Evolutionary conservation across 202 grass and related monocot genomes (phyloP).

Genomic region (Digitaria exilis): DNA sequence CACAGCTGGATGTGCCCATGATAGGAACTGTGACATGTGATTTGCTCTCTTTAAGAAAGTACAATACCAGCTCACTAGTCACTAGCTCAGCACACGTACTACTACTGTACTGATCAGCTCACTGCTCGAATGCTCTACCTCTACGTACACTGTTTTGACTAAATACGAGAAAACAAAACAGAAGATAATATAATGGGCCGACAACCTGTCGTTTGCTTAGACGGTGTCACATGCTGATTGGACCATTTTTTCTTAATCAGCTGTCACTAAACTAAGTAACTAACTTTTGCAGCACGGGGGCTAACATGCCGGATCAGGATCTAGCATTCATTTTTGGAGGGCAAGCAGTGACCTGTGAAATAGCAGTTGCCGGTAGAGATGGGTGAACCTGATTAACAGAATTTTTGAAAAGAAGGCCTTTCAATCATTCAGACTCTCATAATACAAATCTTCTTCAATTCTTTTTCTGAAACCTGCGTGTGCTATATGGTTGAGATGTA

Average conservation of each 20-base stretch:
- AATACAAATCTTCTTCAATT: no score
- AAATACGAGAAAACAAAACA: not conserved
- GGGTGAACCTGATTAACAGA: no score
- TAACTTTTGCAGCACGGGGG: not conserved
- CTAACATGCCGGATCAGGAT: not conserved
- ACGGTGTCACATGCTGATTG: not conserved
- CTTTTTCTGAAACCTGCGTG: no score
- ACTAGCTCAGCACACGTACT: no score
- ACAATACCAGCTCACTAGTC: not conserved
- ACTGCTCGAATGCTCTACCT: not conserved
- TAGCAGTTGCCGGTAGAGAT: no score
- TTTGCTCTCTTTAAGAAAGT: not conserved
- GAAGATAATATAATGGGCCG: not conserved
- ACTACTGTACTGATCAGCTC: not conserved
- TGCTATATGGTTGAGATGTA: no score
- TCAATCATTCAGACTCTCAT: no score
- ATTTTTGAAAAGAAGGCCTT: no score
- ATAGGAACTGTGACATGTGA: not conserved
- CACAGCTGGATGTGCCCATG: not conserved
- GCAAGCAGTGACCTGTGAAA: no score
- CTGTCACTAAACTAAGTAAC: not conserved
- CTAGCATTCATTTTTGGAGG: not conserved
- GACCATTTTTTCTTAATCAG: not conserved
- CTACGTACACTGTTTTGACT: not conserved
- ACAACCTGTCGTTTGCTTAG: not conserved